A percentile compares a stretch with the other conserved stretches of the same genome.
Evolutionary conservation across 129 eudicot species (phyloP).

Genomic region (Lonicera japonica): DNA sequence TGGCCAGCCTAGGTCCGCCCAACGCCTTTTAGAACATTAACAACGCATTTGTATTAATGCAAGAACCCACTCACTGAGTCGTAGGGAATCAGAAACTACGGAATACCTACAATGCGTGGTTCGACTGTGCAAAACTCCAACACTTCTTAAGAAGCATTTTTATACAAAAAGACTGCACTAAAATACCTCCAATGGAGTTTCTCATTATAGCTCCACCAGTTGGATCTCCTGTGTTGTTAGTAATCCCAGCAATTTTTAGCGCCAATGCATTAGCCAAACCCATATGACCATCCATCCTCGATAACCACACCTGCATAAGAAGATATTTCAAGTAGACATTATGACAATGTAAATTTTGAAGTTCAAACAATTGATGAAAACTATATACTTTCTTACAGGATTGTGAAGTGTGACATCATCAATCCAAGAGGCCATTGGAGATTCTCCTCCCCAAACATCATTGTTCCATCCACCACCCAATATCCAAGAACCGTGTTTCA

Average conservation of each 20-base stretch:
- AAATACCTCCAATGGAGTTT: constrained; percentile 56
- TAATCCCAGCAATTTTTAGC: constrained; percentile 60
- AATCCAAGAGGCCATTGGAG: constrained; percentile 87
- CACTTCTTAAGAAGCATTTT: background rate
- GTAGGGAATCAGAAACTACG: background rate
- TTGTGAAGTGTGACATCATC: constrained; percentile 69
- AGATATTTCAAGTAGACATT: background rate
- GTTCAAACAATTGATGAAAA: background rate
- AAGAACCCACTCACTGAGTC: no score
- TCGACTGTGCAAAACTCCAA: background rate
- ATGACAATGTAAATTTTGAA: constrained; percentile 4
- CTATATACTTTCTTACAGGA: constrained; percentile 52
- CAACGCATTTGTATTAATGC: no score
- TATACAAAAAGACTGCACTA: background rate
- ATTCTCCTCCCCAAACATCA: constrained; percentile 94
- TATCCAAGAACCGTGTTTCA: constrained; percentile 72
- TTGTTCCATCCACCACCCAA: constrained; percentile 99
- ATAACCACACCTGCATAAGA: constrained; percentile 73
- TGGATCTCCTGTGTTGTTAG: constrained; percentile 57
- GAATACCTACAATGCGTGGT: background rate
- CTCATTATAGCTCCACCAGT: constrained; percentile 66
- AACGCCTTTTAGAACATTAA: no score
- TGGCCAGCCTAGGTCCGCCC: no score
- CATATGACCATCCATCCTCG: constrained; percentile 99
- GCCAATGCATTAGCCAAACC: constrained; percentile 91